phyloP scores from a whole-genome alignment of 2,329 filamentous ascomycete genomes.

The Xylariaceae sp. region DNA sequence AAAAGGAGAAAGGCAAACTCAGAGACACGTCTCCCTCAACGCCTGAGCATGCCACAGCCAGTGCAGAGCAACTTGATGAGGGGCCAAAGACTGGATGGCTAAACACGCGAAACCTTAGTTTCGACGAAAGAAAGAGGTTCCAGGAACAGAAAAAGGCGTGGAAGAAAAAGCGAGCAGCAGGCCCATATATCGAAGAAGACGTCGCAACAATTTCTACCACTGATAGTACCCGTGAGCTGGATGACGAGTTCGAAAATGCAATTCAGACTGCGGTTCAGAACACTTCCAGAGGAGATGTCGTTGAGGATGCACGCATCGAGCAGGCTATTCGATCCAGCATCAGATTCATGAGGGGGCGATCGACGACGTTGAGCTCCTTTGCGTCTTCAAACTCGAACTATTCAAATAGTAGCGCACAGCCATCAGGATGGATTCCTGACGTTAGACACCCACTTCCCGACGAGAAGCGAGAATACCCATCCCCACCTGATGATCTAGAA shows the following conservation, averaged over 20 bases:
- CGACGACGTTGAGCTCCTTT: constrained; percentile 30
- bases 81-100: constrained; percentile 53
- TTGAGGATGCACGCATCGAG: constrained; percentile 75
- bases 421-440: constrained; percentile 30
- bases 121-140: constrained; percentile 58
- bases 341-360: constrained; percentile 53
- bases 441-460: constrained; percentile 28
- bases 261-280: constrained; percentile 72
- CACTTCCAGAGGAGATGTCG: constrained; percentile 71
- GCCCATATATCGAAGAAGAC: constrained; percentile 31
- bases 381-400: constrained; percentile 24
- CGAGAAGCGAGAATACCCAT: constrained; percentile 12
- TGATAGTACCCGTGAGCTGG: constrained; percentile 42
- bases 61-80: constrained; percentile 15
- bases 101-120: constrained; percentile 53
- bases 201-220: constrained; percentile 23
- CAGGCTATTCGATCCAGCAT: constrained; percentile 76
- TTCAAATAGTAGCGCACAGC: constrained; percentile 18
- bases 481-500: constrained; percentile 46
- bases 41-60: constrained; percentile 25
- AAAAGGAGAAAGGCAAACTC: constrained; percentile 50
- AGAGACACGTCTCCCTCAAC: constrained; percentile 38
- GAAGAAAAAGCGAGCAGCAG: constrained; percentile 44
- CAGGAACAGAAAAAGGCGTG: constrained; percentile 54
- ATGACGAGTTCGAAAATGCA: constrained; percentile 71